These are phyloP conservation scores for Dentipellis sp. DNA, from an alignment of 768 basidiomycete genomes.

Conservation along the genomic window DNA sequence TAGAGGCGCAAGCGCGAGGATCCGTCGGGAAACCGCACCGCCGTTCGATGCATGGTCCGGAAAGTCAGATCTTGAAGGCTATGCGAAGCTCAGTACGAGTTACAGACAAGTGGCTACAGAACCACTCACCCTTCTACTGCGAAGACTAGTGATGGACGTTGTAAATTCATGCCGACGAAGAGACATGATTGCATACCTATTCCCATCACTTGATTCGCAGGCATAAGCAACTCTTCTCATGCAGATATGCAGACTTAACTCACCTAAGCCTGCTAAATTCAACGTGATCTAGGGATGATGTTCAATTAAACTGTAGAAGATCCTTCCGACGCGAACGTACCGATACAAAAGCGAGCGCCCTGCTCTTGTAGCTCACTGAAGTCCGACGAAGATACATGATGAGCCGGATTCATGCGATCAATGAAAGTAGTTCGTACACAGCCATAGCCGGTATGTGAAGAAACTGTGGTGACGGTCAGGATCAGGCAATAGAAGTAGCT, in stretches of 20 bases:
- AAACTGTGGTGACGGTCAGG: neutral
- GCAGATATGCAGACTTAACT: neutral
- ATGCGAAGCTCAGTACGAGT: neutral
- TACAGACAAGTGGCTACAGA: no score
- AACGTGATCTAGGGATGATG: neutral
- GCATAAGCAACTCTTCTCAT: neutral
- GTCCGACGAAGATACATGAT: neutral
- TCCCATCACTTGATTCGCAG: neutral
- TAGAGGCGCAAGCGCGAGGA: neutral
- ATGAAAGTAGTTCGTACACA: neutral
- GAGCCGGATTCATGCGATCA: neutral
- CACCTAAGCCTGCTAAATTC: neutral
- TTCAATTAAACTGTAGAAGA: neutral
- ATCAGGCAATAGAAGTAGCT: neutral
- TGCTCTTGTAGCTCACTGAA: neutral
- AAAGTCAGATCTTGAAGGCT: neutral
- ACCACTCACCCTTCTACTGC: neutral
- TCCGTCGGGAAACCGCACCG: neutral
- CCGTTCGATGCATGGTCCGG: neutral
- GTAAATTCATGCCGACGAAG: no score
- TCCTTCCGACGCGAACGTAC: neutral
- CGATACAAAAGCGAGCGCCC: neutral
- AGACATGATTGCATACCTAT: neutral
- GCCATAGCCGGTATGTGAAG: neutral
- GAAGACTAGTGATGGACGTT: neutral